These are phyloP conservation scores for Neotropicomus parvogracilis DNA, from an alignment of 1,284 basidiomycete genomes.

Conservation along the genomic window DNA sequence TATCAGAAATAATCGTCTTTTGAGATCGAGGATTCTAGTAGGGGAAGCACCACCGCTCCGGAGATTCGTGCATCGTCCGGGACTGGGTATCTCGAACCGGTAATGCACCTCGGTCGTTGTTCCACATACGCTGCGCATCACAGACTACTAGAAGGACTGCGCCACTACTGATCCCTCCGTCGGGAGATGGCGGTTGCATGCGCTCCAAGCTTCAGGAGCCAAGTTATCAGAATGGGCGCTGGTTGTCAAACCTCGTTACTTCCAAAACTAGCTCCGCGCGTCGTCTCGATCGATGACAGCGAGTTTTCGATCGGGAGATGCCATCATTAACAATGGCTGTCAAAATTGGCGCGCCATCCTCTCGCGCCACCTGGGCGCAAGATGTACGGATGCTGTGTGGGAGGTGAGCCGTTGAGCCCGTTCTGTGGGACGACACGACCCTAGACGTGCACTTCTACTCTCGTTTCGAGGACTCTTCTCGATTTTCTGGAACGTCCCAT, in stretches of 20 bases:
- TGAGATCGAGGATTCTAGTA: no score
- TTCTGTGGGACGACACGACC: neutral
- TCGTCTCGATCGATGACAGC: conserved; percentile 25
- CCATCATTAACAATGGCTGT: conserved; percentile 16
- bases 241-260: conserved; percentile 8
- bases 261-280: conserved; percentile 22
- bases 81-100: conserved; percentile 1
- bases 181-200: neutral
- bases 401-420: neutral
- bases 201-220: neutral
- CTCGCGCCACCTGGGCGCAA: conserved; percentile 1
- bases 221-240: neutral
- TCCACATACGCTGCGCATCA: neutral
- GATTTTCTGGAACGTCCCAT: conserved; percentile 23
- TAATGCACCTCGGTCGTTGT: conserved; percentile 3
- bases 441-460: conserved; percentile 5
- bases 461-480: conserved; percentile 17
- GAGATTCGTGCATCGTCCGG: neutral
- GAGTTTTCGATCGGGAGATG: conserved; percentile 25
- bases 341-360: neutral
- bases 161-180: neutral
- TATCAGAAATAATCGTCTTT: neutral
- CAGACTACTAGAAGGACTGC: no score
- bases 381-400: neutral
- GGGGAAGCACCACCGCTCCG: neutral